phyloP scores from a whole-genome alignment of 352 stramenopile species.

The Pythium grandisporangium region DNA sequence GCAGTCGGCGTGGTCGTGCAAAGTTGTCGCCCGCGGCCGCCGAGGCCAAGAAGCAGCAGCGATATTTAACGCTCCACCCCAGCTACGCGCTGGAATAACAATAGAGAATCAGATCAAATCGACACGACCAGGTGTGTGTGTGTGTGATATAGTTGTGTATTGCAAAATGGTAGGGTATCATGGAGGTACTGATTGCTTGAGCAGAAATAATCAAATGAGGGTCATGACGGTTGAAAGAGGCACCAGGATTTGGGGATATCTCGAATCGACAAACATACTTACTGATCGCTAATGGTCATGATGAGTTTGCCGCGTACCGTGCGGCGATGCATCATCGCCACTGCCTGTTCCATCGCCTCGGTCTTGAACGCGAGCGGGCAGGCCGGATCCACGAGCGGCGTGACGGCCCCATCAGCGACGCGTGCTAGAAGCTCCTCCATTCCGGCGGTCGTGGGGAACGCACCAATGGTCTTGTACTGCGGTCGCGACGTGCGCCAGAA shows the following conservation, averaged over 20 bases:
- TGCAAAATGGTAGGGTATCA: no score
- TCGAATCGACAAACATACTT: no score
- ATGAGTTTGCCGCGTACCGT: slow-evolving; percentile 68
- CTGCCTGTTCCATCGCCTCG: slow-evolving; percentile 39
- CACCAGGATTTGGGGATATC: no score
- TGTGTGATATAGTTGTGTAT: no score
- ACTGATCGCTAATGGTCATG: slow-evolving; percentile 20
- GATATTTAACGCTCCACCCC: slow-evolving; percentile 71
- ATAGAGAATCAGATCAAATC: not conserved
- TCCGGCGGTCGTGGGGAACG: slow-evolving; percentile 20
- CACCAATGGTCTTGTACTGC: slow-evolving; percentile 14
- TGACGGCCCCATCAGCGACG: slow-evolving; percentile 24
- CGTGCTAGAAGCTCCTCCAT: slow-evolving; percentile 28
- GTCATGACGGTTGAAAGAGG: not conserved
- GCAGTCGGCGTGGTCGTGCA: slow-evolving; percentile 2
- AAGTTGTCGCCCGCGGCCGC: slow-evolving; percentile 29
- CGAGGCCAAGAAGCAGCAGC: slow-evolving; percentile 51
- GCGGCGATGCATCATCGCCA: slow-evolving; percentile 38
- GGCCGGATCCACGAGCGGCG: slow-evolving; percentile 33
- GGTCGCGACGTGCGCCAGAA: slow-evolving; percentile 14
- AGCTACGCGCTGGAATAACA: slow-evolving; percentile 68
- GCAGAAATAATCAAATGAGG: no score
- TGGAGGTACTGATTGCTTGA: no score
- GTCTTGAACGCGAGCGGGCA: slow-evolving; percentile 61
- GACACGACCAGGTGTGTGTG: no score